Evolutionary conservation across 257 asterid species (phyloP).

Genomic region (Misopates orontium): DNA sequence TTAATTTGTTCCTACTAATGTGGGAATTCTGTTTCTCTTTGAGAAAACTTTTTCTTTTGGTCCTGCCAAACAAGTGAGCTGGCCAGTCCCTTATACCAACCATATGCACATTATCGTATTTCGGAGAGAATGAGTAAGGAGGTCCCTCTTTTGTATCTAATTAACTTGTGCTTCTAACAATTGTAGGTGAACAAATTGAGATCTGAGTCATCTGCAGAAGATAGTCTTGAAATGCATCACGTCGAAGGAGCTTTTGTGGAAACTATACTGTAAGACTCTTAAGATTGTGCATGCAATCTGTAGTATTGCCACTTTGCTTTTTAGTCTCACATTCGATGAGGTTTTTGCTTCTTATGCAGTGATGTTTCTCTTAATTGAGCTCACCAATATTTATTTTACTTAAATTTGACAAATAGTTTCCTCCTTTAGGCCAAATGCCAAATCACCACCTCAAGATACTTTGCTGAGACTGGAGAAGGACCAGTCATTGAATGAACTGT

Average conservation of each 20-base stretch:
- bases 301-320: constrained; percentile 14
- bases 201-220: constrained; percentile 73
- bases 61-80: constrained; percentile 9
- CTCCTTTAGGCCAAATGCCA: constrained; percentile 66
- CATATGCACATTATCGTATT: background rate
- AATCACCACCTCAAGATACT: constrained; percentile 87
- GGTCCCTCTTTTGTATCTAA: background rate
- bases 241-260: constrained; percentile 98
- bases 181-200: constrained; percentile 80
- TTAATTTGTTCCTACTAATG: constrained; percentile 9
- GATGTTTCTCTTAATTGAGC: constrained; percentile 6
- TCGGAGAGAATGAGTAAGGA: background rate
- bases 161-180: constrained; percentile 25
- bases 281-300: background rate
- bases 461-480: constrained; percentile 79
- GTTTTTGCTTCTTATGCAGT: constrained; percentile 22
- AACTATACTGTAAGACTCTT: constrained; percentile 67
- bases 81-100: constrained; percentile 11
- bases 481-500: constrained; percentile 52
- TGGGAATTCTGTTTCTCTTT: constrained; percentile 9
- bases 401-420: constrained; percentile 29
- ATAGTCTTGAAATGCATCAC: constrained; percentile 74
- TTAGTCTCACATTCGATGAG: constrained; percentile 22
- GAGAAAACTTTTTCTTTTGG: constrained; percentile 7
- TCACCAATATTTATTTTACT: constrained; percentile 14